Conservation (phyloP, 805 yeast genomes). For the Candida verbasci region DNA sequence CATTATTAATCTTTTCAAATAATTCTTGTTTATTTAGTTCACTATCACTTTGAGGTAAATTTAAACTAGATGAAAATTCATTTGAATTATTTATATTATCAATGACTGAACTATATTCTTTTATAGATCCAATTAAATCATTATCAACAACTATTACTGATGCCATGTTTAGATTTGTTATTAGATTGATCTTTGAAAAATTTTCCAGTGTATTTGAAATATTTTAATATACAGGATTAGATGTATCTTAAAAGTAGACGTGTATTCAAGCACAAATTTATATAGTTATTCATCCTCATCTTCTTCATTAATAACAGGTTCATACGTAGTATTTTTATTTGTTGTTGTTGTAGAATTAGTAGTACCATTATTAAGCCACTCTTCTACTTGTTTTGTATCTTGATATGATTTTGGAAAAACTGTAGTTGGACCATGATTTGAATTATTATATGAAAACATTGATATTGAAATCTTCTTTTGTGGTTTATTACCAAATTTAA, state of each 20-base stretch:
- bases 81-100: constrained; percentile 26
- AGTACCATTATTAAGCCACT: constrained; percentile 6
- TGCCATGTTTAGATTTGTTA: constrained; percentile 21
- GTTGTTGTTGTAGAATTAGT: neutral
- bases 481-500: constrained; percentile 3
- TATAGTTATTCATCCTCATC: constrained; percentile 9
- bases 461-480: neutral
- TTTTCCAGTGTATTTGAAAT: constrained; percentile 3
- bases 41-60: constrained; percentile 14
- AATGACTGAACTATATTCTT: constrained; percentile 36
- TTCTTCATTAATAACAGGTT: constrained; percentile 13
- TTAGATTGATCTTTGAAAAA: constrained; percentile 1
- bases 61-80: constrained; percentile 20
- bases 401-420: constrained; percentile 6
- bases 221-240: constrained; percentile 2
- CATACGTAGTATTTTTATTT: constrained; percentile 7
- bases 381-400: constrained; percentile 9
- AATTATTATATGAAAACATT: neutral
- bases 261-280: neutral
- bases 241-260: neutral
- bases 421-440: neutral
- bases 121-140: constrained; percentile 37
- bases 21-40: constrained; percentile 25
- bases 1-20: constrained; percentile 21
- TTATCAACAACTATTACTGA: constrained; percentile 42